A percentile compares a stretch with the other conserved stretches of the same genome.
Conservation (phyloP, 805 yeast genomes). For the Candida argentea region DNA sequence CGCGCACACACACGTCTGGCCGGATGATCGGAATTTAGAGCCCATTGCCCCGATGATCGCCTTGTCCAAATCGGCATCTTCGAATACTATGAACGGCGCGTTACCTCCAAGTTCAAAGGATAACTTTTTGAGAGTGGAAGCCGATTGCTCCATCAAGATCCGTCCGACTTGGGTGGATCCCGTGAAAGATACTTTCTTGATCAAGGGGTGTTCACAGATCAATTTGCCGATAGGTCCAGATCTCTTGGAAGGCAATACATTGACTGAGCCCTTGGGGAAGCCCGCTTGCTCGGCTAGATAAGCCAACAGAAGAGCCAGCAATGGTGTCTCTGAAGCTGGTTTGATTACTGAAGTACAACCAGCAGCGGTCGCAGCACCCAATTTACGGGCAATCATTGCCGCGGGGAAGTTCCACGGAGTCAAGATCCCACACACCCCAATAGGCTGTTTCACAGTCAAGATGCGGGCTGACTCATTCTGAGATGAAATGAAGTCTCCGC, state of each 20-base stretch:
- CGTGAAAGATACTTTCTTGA: slow-evolving; percentile 65
- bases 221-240: slow-evolving; percentile 43
- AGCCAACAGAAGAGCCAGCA: slow-evolving; percentile 61
- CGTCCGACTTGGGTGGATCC: slow-evolving; percentile 73
- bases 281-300: slow-evolving; percentile 56
- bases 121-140: slow-evolving; percentile 56
- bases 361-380: slow-evolving; percentile 70
- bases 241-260: slow-evolving; percentile 44
- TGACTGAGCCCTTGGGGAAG: slow-evolving; percentile 59
- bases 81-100: slow-evolving; percentile 69
- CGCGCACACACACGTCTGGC: slow-evolving; percentile 79
- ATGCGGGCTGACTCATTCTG: slow-evolving; percentile 39
- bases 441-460: slow-evolving; percentile 57
- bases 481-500: slow-evolving; percentile 60
- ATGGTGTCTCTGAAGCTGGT: slow-evolving; percentile 72
- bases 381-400: slow-evolving; percentile 67
- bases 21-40: slow-evolving; percentile 64
- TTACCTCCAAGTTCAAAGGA: slow-evolving; percentile 75
- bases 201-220: slow-evolving; percentile 36
- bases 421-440: slow-evolving; percentile 70
- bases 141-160: slow-evolving; percentile 50
- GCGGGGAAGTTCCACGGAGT: slow-evolving; percentile 85
- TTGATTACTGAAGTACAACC: slow-evolving; percentile 72
- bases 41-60: slow-evolving; percentile 61
- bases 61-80: slow-evolving; percentile 56